Evolutionary conservation across 306 rosid genomes (phyloP).

Genomic region (Styphnolobium japonicum): DNA sequence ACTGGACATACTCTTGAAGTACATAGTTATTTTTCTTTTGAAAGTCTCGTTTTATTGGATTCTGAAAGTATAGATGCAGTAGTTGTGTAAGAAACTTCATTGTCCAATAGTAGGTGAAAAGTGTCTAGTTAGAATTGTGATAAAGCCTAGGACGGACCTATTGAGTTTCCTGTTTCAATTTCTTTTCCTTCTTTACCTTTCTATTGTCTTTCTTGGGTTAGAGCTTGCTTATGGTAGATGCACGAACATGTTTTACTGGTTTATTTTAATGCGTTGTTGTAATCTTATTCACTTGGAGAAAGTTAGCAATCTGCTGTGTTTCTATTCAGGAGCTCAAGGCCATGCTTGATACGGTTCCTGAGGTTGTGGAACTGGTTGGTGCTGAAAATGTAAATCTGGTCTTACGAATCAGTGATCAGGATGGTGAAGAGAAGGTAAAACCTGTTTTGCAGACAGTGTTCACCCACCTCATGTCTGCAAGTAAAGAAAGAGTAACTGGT

Average conservation of each 20-base stretch:
- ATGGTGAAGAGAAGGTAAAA: conserved; percentile 46
- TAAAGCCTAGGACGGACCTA: too few species aligned
- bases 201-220: too few species aligned
- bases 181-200: too few species aligned
- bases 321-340: conserved; percentile 61
- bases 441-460: conserved; percentile 45
- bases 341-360: conserved; percentile 60
- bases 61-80: too few species aligned
- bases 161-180: too few species aligned
- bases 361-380: conserved; percentile 59
- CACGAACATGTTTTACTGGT: background rate
- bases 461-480: conserved; percentile 62
- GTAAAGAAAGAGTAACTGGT: conserved; percentile 37
- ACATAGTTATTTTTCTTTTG: too few species aligned
- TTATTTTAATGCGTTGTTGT: background rate
- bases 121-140: too few species aligned
- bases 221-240: too few species aligned
- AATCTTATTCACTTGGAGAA: background rate
- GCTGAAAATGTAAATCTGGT: conserved; percentile 40
- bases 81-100: too few species aligned
- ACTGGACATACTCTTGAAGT: too few species aligned
- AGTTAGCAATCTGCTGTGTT: conserved; percentile 16
- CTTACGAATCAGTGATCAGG: conserved; percentile 33
- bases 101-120: too few species aligned
- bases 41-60: too few species aligned